These are phyloP conservation scores for Yamadazyma songkhlaensis DNA, from an alignment of 1,139 yeast genomes.

Conservation along the genomic window DNA sequence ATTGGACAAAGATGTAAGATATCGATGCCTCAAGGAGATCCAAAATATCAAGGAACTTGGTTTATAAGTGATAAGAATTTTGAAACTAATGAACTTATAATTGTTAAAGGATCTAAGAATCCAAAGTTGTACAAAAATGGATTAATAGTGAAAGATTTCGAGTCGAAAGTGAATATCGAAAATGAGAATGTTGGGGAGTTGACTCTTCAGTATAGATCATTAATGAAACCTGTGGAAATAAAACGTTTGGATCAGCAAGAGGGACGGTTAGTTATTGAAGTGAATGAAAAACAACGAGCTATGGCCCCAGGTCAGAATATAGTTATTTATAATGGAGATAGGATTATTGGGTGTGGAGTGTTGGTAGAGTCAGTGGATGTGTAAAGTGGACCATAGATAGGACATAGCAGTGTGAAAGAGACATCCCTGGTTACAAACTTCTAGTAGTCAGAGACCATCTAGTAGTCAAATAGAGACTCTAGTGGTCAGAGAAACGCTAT, in stretches of 20 bases:
- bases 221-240: conserved; percentile 52
- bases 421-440: too few relatives aligned
- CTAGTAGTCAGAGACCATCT: too few relatives aligned
- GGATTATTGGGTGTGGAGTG: conserved; percentile 77
- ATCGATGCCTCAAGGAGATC: conserved; percentile 57
- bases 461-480: too few relatives aligned
- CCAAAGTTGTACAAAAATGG: conserved; percentile 50
- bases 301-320: conserved; percentile 89
- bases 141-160: conserved; percentile 46
- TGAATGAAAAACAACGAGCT: conserved; percentile 56
- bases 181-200: conserved; percentile 19
- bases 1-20: conserved; percentile 71
- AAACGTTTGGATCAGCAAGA: conserved; percentile 13
- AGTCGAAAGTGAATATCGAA: conserved; percentile 39
- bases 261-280: conserved; percentile 24
- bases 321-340: conserved; percentile 64
- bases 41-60: conserved; percentile 77
- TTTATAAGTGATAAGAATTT: conserved; percentile 70
- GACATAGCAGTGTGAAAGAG: too few relatives aligned
- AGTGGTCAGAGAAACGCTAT: too few relatives aligned
- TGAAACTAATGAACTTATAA: conserved; percentile 67
- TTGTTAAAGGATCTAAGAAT: conserved; percentile 72
- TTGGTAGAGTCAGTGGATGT: conserved; percentile 16
- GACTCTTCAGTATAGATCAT: conserved; percentile 64
- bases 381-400: too few relatives aligned